Percentiles rank a stretch among this genome's conserved stretches.
phyloP scores from a whole-genome alignment of 225 moss, liverwort and hornwort species.

The Straminergon stramineum region DNA sequence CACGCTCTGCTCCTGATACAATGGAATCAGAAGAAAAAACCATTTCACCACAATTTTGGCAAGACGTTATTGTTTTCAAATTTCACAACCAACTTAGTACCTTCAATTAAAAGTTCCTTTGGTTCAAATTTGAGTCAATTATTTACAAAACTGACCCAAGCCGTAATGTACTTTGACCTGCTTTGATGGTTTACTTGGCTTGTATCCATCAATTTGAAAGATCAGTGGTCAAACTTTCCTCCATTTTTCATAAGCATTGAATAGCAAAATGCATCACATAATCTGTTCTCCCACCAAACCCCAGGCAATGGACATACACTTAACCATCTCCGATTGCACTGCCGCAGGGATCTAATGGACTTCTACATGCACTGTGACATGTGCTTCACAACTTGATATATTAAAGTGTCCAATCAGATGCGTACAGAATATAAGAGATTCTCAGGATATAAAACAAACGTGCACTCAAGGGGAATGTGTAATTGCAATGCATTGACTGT shows the following conservation, averaged over 20 bases:
- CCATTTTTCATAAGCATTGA: not conserved
- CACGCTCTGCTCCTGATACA: conserved; percentile 3
- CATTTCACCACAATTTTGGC: not conserved
- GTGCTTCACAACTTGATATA: too few species aligned
- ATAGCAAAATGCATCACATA: not conserved
- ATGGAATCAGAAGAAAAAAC: not conserved
- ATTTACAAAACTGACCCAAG: not conserved
- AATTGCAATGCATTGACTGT: too few species aligned
- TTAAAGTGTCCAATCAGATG: too few species aligned
- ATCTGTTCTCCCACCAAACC: not conserved
- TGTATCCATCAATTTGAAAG: not conserved
- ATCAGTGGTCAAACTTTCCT: not conserved
- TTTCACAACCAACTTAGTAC: not conserved
- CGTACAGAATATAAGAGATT: too few species aligned
- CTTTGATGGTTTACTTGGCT: not conserved
- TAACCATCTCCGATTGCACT: not conserved
- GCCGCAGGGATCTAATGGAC: not conserved
- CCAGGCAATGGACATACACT: not conserved
- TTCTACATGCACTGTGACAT: too few species aligned
- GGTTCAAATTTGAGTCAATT: not conserved
- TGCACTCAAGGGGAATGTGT: too few species aligned
- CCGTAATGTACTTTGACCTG: not conserved
- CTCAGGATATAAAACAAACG: too few species aligned
- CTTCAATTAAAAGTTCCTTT: not conserved
- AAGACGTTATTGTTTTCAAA: not conserved